A percentile compares a stretch with the other conserved stretches of the same genome.
These are phyloP conservation scores for Rhizopus sp. DNA, from an alignment of 371 early-diverging fungal genomes.

Conservation along the genomic window DNA sequence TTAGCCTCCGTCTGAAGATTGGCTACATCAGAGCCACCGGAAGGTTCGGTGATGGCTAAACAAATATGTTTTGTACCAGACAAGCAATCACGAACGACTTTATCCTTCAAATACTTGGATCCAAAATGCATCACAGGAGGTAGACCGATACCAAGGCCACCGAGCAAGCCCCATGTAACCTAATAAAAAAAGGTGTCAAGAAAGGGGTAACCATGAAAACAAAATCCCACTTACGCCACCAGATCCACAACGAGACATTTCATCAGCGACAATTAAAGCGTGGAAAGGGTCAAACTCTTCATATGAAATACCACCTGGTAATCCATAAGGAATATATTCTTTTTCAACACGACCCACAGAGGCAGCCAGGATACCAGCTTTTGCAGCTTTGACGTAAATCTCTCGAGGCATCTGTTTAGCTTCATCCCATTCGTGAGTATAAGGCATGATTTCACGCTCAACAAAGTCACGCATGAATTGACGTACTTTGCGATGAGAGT, in stretches of 20 bases:
- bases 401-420: slow-evolving; percentile 57
- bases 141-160: slow-evolving; percentile 71
- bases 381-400: slow-evolving; percentile 57
- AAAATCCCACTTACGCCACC: slow-evolving; percentile 57
- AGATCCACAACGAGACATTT: slow-evolving; percentile 68
- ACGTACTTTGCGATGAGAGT: slow-evolving; percentile 58
- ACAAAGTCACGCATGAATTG: slow-evolving; percentile 55
- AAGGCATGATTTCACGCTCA: slow-evolving; percentile 64
- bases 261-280: slow-evolving; percentile 63
- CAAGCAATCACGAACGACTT: slow-evolving; percentile 59
- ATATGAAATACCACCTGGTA: slow-evolving; percentile 30
- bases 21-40: slow-evolving; percentile 83
- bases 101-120: slow-evolving; percentile 58
- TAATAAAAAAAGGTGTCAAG: slow-evolving; percentile 2
- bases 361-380: slow-evolving; percentile 58
- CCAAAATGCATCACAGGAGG: slow-evolving; percentile 72
- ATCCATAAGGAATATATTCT: slow-evolving; percentile 26
- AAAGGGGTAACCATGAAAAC: slow-evolving; percentile 8
- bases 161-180: slow-evolving; percentile 45
- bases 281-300: slow-evolving; percentile 66
- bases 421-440: slow-evolving; percentile 71
- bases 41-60: slow-evolving; percentile 69
- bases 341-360: slow-evolving; percentile 35
- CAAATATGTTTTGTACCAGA: slow-evolving; percentile 68
- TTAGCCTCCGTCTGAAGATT: slow-evolving; percentile 75